Evolutionary conservation across 305 asterid genomes (phyloP).

Genomic region (Plantago coronopus): DNA sequence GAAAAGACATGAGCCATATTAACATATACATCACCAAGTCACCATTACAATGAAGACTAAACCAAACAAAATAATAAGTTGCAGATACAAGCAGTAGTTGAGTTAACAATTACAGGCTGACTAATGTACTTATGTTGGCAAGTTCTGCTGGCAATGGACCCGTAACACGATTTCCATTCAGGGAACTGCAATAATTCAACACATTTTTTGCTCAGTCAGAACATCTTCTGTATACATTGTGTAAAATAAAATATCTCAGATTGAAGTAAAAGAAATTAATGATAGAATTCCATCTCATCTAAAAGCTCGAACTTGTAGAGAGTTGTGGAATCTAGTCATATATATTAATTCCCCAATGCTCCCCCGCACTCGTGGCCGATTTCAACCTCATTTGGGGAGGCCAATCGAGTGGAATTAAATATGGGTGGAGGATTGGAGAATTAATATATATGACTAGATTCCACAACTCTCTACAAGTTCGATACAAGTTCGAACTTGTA

Average conservation of each 20-base stretch:
- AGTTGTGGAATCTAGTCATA: too few relatives aligned
- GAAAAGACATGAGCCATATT: too few relatives aligned
- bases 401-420: too few relatives aligned
- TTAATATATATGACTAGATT: too few relatives aligned
- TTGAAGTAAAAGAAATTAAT: neutral
- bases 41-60: constrained; percentile 2
- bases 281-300: too few relatives aligned
- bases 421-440: too few relatives aligned
- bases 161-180: constrained; percentile 56
- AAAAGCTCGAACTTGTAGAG: too few relatives aligned
- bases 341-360: too few relatives aligned
- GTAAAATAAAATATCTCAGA: neutral
- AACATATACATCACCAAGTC: neutral
- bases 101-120: constrained; percentile 36
- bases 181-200: constrained; percentile 37
- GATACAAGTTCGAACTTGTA: too few relatives aligned
- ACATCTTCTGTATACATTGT: neutral
- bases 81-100: neutral
- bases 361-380: too few relatives aligned
- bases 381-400: too few relatives aligned
- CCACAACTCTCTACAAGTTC: too few relatives aligned
- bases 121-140: constrained; percentile 58
- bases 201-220: neutral
- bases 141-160: constrained; percentile 52
- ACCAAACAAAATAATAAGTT: constrained; percentile 1